phyloP scores from a whole-genome alignment of 352 stramenopile genomes.

The Nannochloropsis limnetica region DNA sequence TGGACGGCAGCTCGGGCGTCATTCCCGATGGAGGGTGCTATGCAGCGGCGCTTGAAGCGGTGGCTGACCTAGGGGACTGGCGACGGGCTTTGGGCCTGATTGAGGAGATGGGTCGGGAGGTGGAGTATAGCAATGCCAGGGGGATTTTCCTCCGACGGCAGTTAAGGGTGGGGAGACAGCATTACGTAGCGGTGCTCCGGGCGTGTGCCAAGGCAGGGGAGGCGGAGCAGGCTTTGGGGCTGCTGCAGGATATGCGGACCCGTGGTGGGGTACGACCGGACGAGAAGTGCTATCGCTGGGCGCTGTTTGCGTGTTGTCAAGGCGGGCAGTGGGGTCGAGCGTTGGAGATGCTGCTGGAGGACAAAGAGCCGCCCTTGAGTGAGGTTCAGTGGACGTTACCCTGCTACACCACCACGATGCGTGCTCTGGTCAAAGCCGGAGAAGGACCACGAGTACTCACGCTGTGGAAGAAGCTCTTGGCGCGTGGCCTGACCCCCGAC shows the following conservation, averaged over 20 bases:
- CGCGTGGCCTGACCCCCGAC: not conserved
- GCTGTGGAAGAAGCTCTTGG: not conserved
- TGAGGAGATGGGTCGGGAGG: slow-evolving; percentile 25
- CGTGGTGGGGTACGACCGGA: not conserved
- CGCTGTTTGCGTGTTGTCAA: slow-evolving; percentile 16
- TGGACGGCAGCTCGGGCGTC: not conserved
- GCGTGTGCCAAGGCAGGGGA: slow-evolving; percentile 28
- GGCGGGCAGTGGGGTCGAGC: not conserved
- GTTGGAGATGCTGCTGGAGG: not conserved
- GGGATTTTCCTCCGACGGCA: not conserved
- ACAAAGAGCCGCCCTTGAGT: not conserved
- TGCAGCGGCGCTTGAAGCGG: not conserved
- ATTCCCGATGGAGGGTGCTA: slow-evolving; percentile 23
- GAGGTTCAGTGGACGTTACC: not conserved
- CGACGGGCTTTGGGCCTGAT: not conserved
- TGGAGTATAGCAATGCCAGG: not conserved
- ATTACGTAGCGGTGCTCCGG: slow-evolving; percentile 14
- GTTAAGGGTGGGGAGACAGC: not conserved
- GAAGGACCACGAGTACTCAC: not conserved
- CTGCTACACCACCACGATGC: slow-evolving; percentile 25
- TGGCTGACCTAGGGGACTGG: not conserved
- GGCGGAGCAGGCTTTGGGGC: not conserved
- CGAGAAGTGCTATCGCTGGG: slow-evolving; percentile 17
- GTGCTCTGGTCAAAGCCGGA: not conserved
- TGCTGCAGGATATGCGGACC: not conserved